phyloP scores from a whole-genome alignment of 2,329 filamentous ascomycete genomes.

The Pestalotiopsis sp. region DNA sequence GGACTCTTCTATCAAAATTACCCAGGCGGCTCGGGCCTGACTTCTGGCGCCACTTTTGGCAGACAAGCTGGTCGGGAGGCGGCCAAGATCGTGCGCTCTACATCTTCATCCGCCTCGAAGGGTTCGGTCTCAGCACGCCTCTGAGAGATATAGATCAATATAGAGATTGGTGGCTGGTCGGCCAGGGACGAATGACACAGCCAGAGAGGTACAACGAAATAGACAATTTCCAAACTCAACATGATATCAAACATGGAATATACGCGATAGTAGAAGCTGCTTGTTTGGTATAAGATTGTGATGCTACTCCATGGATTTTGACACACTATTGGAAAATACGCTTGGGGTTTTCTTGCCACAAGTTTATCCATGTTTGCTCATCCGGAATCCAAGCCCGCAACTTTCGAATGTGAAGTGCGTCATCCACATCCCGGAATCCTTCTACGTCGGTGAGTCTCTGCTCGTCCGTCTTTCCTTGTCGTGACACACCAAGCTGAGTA shows the following conservation, averaged over 20 bases:
- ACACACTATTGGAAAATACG: background rate
- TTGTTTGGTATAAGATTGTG: background rate
- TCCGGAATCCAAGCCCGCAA: background rate
- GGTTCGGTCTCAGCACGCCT: background rate
- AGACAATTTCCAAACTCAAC: background rate
- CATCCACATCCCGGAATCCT: background rate
- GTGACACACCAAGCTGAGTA: slow-evolving; percentile 4
- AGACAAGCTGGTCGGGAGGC: slow-evolving; percentile 41
- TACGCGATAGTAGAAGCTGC: background rate
- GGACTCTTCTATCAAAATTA: slow-evolving; percentile 67
- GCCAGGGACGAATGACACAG: too few species aligned
- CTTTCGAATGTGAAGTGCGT: slow-evolving; percentile 1
- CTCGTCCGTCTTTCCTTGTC: slow-evolving; percentile 5
- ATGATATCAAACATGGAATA: background rate
- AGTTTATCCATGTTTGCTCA: background rate
- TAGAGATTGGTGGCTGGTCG: background rate
- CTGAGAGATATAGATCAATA: background rate
- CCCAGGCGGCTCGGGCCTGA: slow-evolving; percentile 65
- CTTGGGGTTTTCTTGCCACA: slow-evolving; percentile 1
- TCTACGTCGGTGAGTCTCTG: background rate
- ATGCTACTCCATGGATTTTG: too few species aligned
- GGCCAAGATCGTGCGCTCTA: slow-evolving; percentile 20
- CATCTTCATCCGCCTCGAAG: too few species aligned
- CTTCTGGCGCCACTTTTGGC: slow-evolving; percentile 58
- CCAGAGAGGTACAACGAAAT: background rate